Evolutionary conservation across 257 asterid species (phyloP), one percentile per base, ranked within the genome.

Genomic region (Solanum chaucha): DNA sequence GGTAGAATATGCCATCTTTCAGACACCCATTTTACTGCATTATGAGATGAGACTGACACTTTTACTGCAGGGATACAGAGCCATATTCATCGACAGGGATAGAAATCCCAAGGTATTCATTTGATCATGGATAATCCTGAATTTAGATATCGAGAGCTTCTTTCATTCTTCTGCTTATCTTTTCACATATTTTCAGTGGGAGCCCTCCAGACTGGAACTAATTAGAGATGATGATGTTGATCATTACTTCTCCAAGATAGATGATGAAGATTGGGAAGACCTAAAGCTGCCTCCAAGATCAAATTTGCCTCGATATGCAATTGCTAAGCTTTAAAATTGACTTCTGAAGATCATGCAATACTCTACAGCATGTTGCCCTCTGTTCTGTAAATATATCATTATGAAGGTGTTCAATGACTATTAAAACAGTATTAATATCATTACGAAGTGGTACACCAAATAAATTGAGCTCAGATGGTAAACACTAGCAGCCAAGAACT

Each of bases 71-170:
- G 87, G 87, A 38, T 46, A 11, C 83, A 85, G 83, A 89, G 93
- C 97, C 85, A 91, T 94, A 87, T 93, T 95, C 35, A 36, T 92
- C 78, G 97, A 95, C 92, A 95, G 92, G 89, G 98, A 95, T 73
- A 90, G 58, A 90, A 95, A 94, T 75, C 98, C 97, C 3, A 95
- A 94, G 98, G 97, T 94, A 6, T 70, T 20, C 26, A 44, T 70
- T 58, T 64, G 26, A 26, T 36, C 15, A 84, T 44, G 36, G 24
- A 41, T 78, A 78, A 77, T 77, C 24, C 61, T 41, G 84, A 41
- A 77, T 4, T 34, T 77, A 77, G 64, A 14, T 77, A 41, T 78
- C 5, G 1, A 26, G 22, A 15, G n/a, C 15, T 78, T 78, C 38
- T 78, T 78, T 78, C 84, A 78, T 78, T 26, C 36, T 38, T 44